phyloP scores from a whole-genome alignment of 768 basidiomycete species.

The Hirschioporus abietinus region DNA sequence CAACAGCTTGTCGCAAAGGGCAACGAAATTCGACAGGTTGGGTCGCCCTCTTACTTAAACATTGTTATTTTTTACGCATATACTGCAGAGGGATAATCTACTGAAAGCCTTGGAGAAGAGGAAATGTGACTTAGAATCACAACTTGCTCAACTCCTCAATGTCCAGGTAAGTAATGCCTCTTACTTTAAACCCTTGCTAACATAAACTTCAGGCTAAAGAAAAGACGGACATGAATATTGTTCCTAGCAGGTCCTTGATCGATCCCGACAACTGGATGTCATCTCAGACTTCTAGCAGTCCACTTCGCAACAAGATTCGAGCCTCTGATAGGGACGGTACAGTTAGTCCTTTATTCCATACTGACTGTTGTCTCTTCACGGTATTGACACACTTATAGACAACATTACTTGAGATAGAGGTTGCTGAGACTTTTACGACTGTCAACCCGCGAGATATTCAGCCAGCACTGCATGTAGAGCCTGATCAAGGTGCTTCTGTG shows the following conservation, averaged over 20 bases:
- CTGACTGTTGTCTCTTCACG: background rate
- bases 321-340: conserved; percentile 19
- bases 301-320: conserved; percentile 9
- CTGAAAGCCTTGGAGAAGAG: conserved; percentile 25
- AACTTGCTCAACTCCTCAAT: conserved; percentile 25
- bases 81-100: conserved; percentile 25
- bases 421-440: background rate
- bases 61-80: background rate
- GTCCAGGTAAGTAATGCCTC: conserved; percentile 15
- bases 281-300: conserved; percentile 22
- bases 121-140: conserved; percentile 24
- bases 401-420: background rate
- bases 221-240: conserved; percentile 13
- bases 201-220: conserved; percentile 9
- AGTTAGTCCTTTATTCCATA: conserved; percentile 12
- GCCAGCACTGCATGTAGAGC: background rate
- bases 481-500: background rate
- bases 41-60: conserved; percentile 7
- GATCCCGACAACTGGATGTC: conserved; percentile 24
- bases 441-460: background rate
- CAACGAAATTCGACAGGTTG: conserved; percentile 30
- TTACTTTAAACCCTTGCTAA: background rate
- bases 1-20: conserved; percentile 28
- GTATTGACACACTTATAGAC: background rate
- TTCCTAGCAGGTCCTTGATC: conserved; percentile 23